phyloP scores from a whole-genome alignment of 2,329 filamentous ascomycete species.

The Didymella pinodella region DNA sequence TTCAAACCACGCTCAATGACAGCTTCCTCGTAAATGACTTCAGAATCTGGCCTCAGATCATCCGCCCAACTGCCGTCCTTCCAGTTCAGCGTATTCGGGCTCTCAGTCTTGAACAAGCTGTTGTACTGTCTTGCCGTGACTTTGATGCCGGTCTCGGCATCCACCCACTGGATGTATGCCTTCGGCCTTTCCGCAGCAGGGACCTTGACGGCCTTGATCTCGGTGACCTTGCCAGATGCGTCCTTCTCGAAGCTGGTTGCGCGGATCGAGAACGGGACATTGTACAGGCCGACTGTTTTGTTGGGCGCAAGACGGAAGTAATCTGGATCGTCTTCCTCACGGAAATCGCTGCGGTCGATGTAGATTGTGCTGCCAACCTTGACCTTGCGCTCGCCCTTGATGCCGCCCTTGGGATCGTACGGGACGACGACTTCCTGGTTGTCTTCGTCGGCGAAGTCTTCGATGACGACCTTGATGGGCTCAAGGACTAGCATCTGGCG shows the following conservation, averaged over 20 bases:
- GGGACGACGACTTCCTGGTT: conserved; percentile 74
- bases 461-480: conserved; percentile 81
- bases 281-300: conserved; percentile 76
- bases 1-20: conserved; percentile 85
- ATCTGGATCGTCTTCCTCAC: conserved; percentile 73
- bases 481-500: conserved; percentile 90
- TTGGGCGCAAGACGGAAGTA: conserved; percentile 81
- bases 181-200: conserved; percentile 74
- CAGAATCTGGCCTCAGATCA: conserved; percentile 84
- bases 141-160: conserved; percentile 68
- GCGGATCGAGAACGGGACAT: conserved; percentile 73
- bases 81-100: conserved; percentile 74
- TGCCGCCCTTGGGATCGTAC: conserved; percentile 76
- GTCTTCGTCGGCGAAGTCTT: conserved; percentile 74
- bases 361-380: conserved; percentile 80
- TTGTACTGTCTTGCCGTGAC: conserved; percentile 77
- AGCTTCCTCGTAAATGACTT: conserved; percentile 79
- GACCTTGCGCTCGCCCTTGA: conserved; percentile 66
- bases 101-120: conserved; percentile 83
- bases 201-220: conserved; percentile 71
- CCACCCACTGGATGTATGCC: conserved; percentile 85
- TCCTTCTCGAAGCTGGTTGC: conserved; percentile 75
- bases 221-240: conserved; percentile 68
- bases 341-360: conserved; percentile 83
- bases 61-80: conserved; percentile 80